Percentiles rank a stretch among this genome's conserved stretches.
phyloP scores from a whole-genome alignment of 2,329 filamentous ascomycete genomes.

The Nectriaceae sp. region DNA sequence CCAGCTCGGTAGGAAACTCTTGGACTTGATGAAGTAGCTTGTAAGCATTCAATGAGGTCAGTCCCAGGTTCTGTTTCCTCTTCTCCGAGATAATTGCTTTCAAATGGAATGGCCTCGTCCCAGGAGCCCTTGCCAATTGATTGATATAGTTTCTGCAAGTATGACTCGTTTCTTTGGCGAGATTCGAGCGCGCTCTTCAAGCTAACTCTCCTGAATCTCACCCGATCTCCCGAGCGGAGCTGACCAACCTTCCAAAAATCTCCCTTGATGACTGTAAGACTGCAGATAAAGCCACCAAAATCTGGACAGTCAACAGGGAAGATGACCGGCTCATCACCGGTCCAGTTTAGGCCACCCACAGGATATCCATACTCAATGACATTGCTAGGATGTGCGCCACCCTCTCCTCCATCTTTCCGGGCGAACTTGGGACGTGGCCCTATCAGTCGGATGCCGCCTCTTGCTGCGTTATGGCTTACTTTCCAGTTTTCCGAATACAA shows the following conservation, averaged over 20 bases:
- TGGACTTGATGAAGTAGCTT: too few relatives aligned
- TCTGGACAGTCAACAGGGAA: slow-evolving; percentile 35
- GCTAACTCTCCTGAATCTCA: slow-evolving; percentile 43
- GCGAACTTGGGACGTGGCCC: not conserved
- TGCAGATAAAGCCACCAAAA: slow-evolving; percentile 34
- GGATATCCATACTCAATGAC: slow-evolving; percentile 44
- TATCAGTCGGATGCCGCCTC: not conserved
- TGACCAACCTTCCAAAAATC: slow-evolving; percentile 40
- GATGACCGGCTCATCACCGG: slow-evolving; percentile 37
- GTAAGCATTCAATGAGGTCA: too few relatives aligned
- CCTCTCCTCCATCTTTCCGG: not conserved
- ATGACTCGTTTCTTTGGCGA: too few relatives aligned
- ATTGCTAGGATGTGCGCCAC: not conserved
- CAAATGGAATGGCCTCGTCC: too few relatives aligned
- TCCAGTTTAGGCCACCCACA: slow-evolving; percentile 34
- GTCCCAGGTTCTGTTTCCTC: too few relatives aligned
- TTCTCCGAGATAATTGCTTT: too few relatives aligned
- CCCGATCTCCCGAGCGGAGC: slow-evolving; percentile 32
- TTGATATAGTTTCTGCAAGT: too few relatives aligned
- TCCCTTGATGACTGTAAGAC: slow-evolving; percentile 31
- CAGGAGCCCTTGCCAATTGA: too few relatives aligned
- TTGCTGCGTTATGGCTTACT: not conserved
- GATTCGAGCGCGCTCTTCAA: slow-evolving; percentile 6
- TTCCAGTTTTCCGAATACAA: not conserved
- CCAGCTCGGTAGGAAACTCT: too few relatives aligned